These are phyloP conservation scores for Ganoderma multipileum DNA, from an alignment of 1,284 basidiomycete genomes.

Conservation along the genomic window DNA sequence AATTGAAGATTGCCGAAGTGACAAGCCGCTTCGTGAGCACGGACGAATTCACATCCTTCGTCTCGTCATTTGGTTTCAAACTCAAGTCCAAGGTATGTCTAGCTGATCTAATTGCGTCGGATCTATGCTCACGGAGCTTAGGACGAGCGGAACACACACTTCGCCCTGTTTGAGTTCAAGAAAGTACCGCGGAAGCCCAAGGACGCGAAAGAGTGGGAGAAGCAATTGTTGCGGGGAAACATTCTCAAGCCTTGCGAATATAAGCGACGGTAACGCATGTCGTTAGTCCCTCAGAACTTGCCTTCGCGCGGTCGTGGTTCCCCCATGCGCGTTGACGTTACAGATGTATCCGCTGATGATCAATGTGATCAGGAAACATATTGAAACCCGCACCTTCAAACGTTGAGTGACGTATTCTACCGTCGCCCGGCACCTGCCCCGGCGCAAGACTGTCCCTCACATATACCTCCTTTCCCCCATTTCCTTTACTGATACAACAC, in stretches of 20 bases:
- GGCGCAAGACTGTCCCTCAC: background rate
- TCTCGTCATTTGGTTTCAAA: constrained; percentile 83
- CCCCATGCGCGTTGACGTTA: background rate
- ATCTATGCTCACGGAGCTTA: constrained; percentile 39
- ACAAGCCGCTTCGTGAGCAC: constrained; percentile 83
- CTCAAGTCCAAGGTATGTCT: constrained; percentile 72
- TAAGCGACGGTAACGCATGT: constrained; percentile 75
- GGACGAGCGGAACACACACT: constrained; percentile 88
- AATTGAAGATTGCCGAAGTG: constrained; percentile 96
- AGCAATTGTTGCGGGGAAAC: constrained; percentile 63
- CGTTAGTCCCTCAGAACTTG: background rate
- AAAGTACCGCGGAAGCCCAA: constrained; percentile 62
- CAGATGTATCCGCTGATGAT: background rate
- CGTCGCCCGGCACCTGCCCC: background rate
- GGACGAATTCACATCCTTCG: constrained; percentile 77
- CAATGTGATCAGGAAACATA: background rate
- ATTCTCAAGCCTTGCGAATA: constrained; percentile 95
- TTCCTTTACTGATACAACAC: background rate
- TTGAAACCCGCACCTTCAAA: background rate
- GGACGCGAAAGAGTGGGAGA: constrained; percentile 69
- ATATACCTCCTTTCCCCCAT: background rate
- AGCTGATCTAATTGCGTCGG: constrained; percentile 8
- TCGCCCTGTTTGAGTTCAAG: constrained; percentile 86
- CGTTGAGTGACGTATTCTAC: background rate
- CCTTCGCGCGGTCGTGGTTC: background rate